Evolutionary conservation across 495 filamentous ascomycete species (phyloP).

Genomic region (Achaetomiella virescens): DNA sequence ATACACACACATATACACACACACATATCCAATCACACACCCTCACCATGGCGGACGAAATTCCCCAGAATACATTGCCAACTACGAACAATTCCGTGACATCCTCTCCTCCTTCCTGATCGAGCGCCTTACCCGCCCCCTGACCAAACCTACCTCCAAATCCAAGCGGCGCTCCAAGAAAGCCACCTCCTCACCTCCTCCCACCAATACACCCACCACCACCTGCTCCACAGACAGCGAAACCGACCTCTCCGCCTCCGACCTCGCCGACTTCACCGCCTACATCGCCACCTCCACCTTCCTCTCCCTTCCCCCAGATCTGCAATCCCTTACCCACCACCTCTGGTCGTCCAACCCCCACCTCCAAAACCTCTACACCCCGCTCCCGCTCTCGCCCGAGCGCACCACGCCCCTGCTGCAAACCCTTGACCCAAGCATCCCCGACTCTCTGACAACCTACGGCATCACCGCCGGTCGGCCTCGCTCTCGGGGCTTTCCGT

Average conservation of each 20-base stretch:
- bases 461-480: conserved; percentile 36
- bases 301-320: conserved; percentile 49
- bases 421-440: conserved; percentile 39
- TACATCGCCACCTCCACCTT: conserved; percentile 70
- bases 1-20: no score
- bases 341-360: conserved; percentile 41
- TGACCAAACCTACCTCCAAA: conserved; percentile 40
- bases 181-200: conserved; percentile 8
- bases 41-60: conserved; percentile 5
- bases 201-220: conserved; percentile 14
- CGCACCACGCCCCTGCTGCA: conserved; percentile 30
- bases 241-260: conserved; percentile 48
- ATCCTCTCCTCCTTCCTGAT: conserved; percentile 45
- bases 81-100: conserved; percentile 67
- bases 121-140: conserved; percentile 42
- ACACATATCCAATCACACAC: not conserved
- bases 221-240: conserved; percentile 12
- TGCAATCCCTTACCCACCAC: conserved; percentile 58
- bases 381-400: conserved; percentile 37
- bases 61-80: conserved; percentile 34
- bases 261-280: conserved; percentile 67
- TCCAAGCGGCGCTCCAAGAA: conserved; percentile 36
- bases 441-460: conserved; percentile 62
- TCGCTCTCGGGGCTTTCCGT: not conserved
- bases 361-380: conserved; percentile 45